Evolutionary conservation across 768 basidiomycete species (phyloP).

Genomic region (Tubosaeta sp.): DNA sequence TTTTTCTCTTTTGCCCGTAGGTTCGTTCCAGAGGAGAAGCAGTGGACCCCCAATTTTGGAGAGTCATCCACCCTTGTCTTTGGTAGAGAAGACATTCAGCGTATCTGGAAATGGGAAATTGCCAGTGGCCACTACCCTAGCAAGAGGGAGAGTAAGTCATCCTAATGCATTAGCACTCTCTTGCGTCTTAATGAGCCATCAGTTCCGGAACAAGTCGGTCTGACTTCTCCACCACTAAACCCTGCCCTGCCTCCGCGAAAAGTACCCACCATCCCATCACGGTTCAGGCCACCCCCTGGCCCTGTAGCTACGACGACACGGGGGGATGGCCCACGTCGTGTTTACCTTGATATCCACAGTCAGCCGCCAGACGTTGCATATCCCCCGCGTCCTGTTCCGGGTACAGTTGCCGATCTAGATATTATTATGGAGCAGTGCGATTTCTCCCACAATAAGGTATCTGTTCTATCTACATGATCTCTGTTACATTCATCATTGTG

Average conservation of each 20-base stretch:
- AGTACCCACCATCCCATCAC: slow-evolving; percentile 42
- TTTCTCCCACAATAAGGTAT: slow-evolving; percentile 74
- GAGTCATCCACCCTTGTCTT: slow-evolving; percentile 73
- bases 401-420: slow-evolving; percentile 87
- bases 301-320: slow-evolving; percentile 53
- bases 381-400: slow-evolving; percentile 82
- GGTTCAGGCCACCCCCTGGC: slow-evolving; percentile 43
- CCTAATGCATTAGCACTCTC: background rate
- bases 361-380: slow-evolving; percentile 66
- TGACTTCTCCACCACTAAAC: slow-evolving; percentile 56
- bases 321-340: slow-evolving; percentile 73
- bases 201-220: slow-evolving; percentile 71
- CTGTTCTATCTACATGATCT: background rate
- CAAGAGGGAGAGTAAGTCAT: slow-evolving; percentile 60
- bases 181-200: slow-evolving; percentile 1
- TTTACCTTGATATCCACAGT: slow-evolving; percentile 69
- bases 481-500: slow-evolving; percentile 9
- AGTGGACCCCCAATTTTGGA: slow-evolving; percentile 57
- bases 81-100: slow-evolving; percentile 71
- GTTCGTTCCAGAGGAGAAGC: slow-evolving; percentile 57
- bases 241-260: slow-evolving; percentile 67
- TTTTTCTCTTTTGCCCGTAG: slow-evolving; percentile 58
- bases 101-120: slow-evolving; percentile 96
- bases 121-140: slow-evolving; percentile 93
- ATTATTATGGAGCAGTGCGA: slow-evolving; percentile 89